A percentile compares a stretch with the other conserved stretches of the same genome.
These are phyloP conservation scores for Exophiala spinifera DNA, from an alignment of 2,329 filamentous ascomycete species.

Conservation along the genomic window DNA sequence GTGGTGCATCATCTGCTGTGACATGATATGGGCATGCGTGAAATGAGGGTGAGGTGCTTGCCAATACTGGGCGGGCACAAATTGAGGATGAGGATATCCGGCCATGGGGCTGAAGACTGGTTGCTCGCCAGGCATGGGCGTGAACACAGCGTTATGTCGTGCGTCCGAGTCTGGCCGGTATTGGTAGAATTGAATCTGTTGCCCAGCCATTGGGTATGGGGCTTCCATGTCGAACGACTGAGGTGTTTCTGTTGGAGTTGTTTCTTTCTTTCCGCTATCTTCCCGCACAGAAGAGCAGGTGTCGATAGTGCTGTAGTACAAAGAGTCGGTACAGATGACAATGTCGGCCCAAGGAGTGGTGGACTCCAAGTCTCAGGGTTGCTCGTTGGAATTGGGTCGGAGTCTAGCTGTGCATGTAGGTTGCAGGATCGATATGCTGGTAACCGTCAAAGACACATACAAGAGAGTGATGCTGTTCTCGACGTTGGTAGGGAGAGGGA, in stretches of 20 bases:
- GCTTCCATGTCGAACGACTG: constrained; percentile 20
- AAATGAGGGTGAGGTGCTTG: constrained; percentile 49
- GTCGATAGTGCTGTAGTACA: constrained; percentile 19
- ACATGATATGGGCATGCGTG: constrained; percentile 41
- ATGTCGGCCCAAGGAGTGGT: constrained; percentile 24
- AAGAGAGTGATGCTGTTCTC: constrained; percentile 10
- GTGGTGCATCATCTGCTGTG: constrained; percentile 51
- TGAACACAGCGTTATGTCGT: constrained; percentile 73
- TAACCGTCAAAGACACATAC: constrained; percentile 10
- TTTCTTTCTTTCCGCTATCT: constrained; percentile 6
- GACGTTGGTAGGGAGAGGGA: constrained; percentile 14
- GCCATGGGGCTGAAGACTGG: constrained; percentile 44
- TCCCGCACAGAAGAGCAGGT: constrained; percentile 8
- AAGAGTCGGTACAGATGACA: constrained; percentile 20
- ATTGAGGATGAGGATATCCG: constrained; percentile 36
- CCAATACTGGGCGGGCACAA: constrained; percentile 39
- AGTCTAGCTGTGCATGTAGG: constrained; percentile 23
- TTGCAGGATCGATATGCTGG: constrained; percentile 22
- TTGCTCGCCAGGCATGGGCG: constrained; percentile 57
- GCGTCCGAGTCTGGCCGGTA: constrained; percentile 74
- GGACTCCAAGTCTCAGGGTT: constrained; percentile 5
- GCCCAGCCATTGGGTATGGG: constrained; percentile 27
- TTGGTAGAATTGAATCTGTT: constrained; percentile 71
- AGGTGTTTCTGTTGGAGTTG: constrained; percentile 1
- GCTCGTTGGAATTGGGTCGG: constrained; percentile 7